Evolutionary conservation across 2,329 filamentous ascomycete genomes (phyloP), one percentile per base, ranked within the genome.

Genomic region (Trichoderma sp.): DNA sequence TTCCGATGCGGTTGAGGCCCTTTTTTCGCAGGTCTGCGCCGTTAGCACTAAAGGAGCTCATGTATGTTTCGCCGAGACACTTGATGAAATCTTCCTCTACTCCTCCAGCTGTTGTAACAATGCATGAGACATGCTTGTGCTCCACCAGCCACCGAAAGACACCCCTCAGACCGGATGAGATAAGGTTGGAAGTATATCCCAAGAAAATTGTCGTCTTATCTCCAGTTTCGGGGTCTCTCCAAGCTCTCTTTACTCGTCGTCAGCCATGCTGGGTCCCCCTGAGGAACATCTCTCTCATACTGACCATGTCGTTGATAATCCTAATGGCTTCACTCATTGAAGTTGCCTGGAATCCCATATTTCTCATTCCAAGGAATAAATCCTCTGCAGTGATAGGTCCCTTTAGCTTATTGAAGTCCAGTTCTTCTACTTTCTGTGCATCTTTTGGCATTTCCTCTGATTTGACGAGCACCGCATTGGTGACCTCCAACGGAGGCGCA

Each of bases 51-150:
- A 98, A 99, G 1, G 93, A 91, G 58, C 94, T 93, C 79, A 98
- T 90, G 82, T 98, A 99, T 0, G 96, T 99, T 67, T 94, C 91
- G 12, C 92, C 96, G 3, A 99, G 90, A 78, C 96, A 99, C 84
- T 99, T 99, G 87, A 99, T 99, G 72, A 99, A 91, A 82, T 99
- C 96, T 81, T 99, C 96, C 82, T 99, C 96, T 67, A 99, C 89
- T 64, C 96, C 96, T 58, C 96, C 96, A 0, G 96, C 96, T 0
- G 96, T 97, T 28, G 96, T 97, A 73, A 99, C 96, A 78, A 99
- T 93, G 75, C 92, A 93, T 1, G 94, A 96, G 74, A 99, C 91
- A 80, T 98, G 95, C 74, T 91, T 91, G 84, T 99, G 94, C 83
- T 98, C 89, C 58, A 97, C 95, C 1, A 99, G 89, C 84, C 94